Percentiles rank a stretch among this genome's conserved stretches.
Conservation (phyloP, 2,329 filamentous ascomycete genomes). For the Chalaropsis ovoidea region DNA sequence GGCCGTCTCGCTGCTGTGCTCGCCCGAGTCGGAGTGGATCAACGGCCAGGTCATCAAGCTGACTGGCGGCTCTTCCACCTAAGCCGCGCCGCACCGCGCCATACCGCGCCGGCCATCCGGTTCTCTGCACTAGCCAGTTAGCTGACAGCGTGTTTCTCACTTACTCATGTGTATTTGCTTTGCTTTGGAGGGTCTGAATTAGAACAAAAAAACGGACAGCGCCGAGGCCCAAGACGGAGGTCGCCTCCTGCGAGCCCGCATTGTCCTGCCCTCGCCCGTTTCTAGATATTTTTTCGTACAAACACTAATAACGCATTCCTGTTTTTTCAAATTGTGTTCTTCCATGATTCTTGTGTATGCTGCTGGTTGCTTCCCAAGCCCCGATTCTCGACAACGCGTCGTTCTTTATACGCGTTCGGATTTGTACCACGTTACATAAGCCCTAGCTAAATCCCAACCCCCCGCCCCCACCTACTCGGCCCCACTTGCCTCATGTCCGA, state of each 20-base stretch:
- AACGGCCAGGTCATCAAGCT: conserved; percentile 42
- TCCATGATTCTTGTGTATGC: no score
- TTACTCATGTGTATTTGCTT: background rate
- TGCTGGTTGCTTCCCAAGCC: no score
- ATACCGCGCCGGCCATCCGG: background rate
- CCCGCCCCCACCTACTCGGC: background rate
- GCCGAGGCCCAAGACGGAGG: background rate
- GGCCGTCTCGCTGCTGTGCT: conserved; percentile 46
- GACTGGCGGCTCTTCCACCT: conserved; percentile 32
- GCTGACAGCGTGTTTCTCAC: conserved; percentile 2
- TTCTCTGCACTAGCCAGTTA: background rate
- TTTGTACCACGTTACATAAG: background rate
- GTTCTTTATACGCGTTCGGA: background rate
- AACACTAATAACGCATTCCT: conserved; percentile 2
- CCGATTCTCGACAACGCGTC: background rate
- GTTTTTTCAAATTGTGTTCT: background rate
- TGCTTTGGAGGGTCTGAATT: background rate
- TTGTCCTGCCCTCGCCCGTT: background rate
- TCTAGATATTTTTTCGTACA: conserved; percentile 15
- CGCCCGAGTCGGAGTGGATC: conserved; percentile 53
- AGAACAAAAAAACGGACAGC: background rate
- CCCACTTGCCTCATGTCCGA: background rate
- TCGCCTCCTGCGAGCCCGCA: background rate
- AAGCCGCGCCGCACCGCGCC: conserved; percentile 19
- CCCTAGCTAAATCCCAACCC: background rate